A percentile compares a stretch with the other conserved stretches of the same genome.
Evolutionary conservation across 2,329 filamentous ascomycete species (phyloP).

Genomic region (Cercospora sp.): DNA sequence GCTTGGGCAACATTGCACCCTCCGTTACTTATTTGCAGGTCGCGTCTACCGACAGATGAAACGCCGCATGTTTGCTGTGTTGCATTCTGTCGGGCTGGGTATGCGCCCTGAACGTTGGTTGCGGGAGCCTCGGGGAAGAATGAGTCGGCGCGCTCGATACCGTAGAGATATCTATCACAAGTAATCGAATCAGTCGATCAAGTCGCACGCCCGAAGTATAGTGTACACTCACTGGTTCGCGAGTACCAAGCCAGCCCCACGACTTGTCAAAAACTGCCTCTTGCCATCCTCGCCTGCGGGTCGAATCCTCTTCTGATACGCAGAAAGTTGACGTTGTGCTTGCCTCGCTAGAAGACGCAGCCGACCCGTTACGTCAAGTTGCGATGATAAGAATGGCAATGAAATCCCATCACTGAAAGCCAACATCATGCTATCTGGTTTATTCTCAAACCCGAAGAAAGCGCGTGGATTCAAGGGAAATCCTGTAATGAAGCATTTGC

Average conservation of each 20-base stretch:
- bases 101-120: constrained; percentile 42
- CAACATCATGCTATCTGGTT: constrained; percentile 49
- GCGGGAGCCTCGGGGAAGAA: constrained; percentile 39
- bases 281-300: constrained; percentile 23
- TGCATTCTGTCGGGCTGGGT: constrained; percentile 35
- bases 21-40: constrained; percentile 36
- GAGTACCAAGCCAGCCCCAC: constrained; percentile 44
- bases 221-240: constrained; percentile 41
- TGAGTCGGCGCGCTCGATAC: constrained; percentile 42
- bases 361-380: constrained; percentile 40
- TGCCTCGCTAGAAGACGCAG: constrained; percentile 43
- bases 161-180: constrained; percentile 35
- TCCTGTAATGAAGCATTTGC: constrained; percentile 45
- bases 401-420: constrained; percentile 50
- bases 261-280: constrained; percentile 37
- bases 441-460: constrained; percentile 41
- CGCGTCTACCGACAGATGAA: constrained; percentile 44
- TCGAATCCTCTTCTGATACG: constrained; percentile 47
- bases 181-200: too few species aligned
- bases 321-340: constrained; percentile 46
- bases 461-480: constrained; percentile 51
- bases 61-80: constrained; percentile 49
- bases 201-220: too few species aligned
- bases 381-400: constrained; percentile 45
- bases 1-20: constrained; percentile 31